Conservation (phyloP, 208 protist genomes). For the Crithidia bombi region DNA sequence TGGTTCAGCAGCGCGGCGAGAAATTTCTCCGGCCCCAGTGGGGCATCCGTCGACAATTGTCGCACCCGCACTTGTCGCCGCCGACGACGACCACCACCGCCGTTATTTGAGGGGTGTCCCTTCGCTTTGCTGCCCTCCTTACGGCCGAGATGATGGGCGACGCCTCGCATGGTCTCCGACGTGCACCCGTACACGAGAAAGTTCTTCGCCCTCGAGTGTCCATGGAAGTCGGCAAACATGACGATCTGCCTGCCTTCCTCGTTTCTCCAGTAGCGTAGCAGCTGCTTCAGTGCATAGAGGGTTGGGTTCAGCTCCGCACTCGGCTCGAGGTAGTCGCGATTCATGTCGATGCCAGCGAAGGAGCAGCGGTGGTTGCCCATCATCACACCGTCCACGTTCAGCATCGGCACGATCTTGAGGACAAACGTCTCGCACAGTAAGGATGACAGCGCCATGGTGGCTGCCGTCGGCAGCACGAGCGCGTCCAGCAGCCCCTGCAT, state of each 20-base stretch:
- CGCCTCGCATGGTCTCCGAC: constrained; percentile 27
- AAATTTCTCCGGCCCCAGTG: constrained; percentile 70
- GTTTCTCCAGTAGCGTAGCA: constrained; percentile 75
- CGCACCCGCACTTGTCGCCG: constrained; percentile 10
- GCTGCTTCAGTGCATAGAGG: constrained; percentile 83
- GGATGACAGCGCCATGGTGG: constrained; percentile 9
- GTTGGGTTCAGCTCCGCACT: constrained; percentile 70
- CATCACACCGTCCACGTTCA: constrained; percentile 98
- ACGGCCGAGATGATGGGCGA: constrained; percentile 12
- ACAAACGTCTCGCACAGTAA: constrained; percentile 77
- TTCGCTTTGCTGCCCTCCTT: constrained; percentile 15
- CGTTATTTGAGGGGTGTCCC: background rate
- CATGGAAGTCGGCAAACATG: constrained; percentile 95
- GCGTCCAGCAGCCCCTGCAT: constrained; percentile 95
- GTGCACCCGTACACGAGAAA: constrained; percentile 96
- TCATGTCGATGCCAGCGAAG: constrained; percentile 95
- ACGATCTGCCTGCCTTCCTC: constrained; percentile 75
- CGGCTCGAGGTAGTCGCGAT: constrained; percentile 92
- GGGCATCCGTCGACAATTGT: constrained; percentile 13
- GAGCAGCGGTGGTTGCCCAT: constrained; percentile 97
- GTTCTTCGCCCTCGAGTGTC: constrained; percentile 94
- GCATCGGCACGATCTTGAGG: constrained; percentile 97
- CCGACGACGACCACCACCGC: background rate
- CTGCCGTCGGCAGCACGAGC: constrained; percentile 40
- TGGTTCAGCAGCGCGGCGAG: constrained; percentile 65